Evolutionary conservation across 1,284 basidiomycete species (phyloP), one percentile per base, ranked within the genome.

Genomic region (Xanthoconium separans): DNA sequence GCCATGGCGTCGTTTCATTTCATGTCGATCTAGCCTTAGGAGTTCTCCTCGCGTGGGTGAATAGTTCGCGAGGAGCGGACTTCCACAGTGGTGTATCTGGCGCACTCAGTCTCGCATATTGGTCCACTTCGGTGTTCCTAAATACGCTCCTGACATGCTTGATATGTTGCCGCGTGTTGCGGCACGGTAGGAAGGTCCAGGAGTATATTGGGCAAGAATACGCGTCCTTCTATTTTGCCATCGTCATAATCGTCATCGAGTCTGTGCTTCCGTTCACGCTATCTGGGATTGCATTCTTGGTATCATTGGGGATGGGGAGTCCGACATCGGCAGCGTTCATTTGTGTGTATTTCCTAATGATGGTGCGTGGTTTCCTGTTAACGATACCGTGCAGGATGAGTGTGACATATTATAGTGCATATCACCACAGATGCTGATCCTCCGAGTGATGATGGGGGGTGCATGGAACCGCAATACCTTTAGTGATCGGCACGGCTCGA

Each of bases 371-470:
- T 41, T 7, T 10, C 10, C 20, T 8, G n/a, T 27, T 24, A 15
- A 2, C 43, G 18, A 30, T 27, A 6, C 11, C 37, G 13, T n/a
- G 18, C 36, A 33, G 15, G 7, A 41, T 45, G 36, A 27, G 11
- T 11, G 10, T 13, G 27, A 30, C 11, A 22, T n/a, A 33, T 7
- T n/a, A 6, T 30, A 65, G 63, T 63, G 55, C 27, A 57, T 64
- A 53, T 65, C 63, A 22, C 55, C 63, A 1, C 63, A 61, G 31
- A 62, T 65, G 51, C 30, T 63, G 8, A 57, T 64, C 41, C 44
- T 63, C 27, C 52, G 58, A 2, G 52, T 61, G 31, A 48, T 47
- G 22, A 30, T 30, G 13, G 51, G 55, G 12, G 50, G 46, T 15
- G 45, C 51, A 29, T 57, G 55, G 59, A 11, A 36, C 4, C 27